Evolutionary conservation across 148 eudicot genomes (phyloP).

Genomic region (Nepenthes gracilis): DNA sequence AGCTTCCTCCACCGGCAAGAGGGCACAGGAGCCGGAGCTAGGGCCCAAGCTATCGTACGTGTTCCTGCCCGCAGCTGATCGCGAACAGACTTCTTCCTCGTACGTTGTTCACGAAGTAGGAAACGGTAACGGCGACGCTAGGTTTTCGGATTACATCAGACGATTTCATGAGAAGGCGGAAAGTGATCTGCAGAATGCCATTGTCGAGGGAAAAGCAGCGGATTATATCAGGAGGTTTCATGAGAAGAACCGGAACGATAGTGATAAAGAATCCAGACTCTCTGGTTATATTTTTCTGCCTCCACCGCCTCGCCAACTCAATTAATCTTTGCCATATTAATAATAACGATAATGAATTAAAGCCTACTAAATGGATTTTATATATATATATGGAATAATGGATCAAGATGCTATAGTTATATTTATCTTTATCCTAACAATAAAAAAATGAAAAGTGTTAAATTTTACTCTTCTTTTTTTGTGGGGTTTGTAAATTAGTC

Average conservation of each 20-base stretch:
- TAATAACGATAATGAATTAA: too few species aligned
- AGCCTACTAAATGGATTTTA: too few species aligned
- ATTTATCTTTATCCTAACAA: too few species aligned
- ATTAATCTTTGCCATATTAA: too few species aligned
- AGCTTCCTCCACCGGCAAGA: slow-evolving; percentile 5
- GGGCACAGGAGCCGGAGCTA: slow-evolving; percentile 24
- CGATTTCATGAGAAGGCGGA: slow-evolving; percentile 31
- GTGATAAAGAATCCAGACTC: slow-evolving; percentile 23
- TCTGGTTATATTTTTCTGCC: slow-evolving; percentile 22
- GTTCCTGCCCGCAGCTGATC: slow-evolving; percentile 18
- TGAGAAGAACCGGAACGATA: slow-evolving; percentile 33
- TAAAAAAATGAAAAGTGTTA: too few species aligned
- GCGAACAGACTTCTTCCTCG: slow-evolving; percentile 1
- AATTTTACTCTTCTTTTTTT: too few species aligned
- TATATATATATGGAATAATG: too few species aligned
- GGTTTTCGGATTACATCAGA: slow-evolving; percentile 27
- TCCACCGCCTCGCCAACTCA: slow-evolving; percentile 12
- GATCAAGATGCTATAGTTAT: too few species aligned
- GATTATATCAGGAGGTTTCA: slow-evolving; percentile 38
- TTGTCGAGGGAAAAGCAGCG: slow-evolving; percentile 28
- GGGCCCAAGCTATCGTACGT: slow-evolving; percentile 20
- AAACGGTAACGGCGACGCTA: slow-evolving; percentile 11
- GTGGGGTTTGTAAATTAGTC: too few species aligned
- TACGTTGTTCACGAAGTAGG: neutral
- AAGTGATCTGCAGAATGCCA: slow-evolving; percentile 20